Conservation (phyloP, 1,139 yeast genomes). For the Yamadazyma diddensiae region DNA sequence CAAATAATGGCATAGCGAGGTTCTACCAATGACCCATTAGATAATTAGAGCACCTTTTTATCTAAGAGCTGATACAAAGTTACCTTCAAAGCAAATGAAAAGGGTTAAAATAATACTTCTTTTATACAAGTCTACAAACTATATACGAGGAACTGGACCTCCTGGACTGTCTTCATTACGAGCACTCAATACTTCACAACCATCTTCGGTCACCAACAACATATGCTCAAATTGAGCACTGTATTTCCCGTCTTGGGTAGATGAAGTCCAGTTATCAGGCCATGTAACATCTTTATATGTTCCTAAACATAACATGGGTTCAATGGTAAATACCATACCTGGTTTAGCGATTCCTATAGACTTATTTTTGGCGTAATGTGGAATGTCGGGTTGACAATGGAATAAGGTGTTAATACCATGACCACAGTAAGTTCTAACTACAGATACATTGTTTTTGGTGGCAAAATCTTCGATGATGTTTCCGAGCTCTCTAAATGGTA, state of each 20-base stretch:
- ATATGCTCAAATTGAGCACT: conserved; percentile 98
- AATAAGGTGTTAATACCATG: conserved; percentile 88
- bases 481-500: conserved; percentile 84
- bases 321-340: conserved; percentile 96
- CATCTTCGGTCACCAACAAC: conserved; percentile 86
- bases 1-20: too few relatives aligned
- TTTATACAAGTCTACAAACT: too few relatives aligned
- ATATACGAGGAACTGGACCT: conserved; percentile 68
- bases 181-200: conserved; percentile 88
- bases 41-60: too few relatives aligned
- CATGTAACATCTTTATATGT: conserved; percentile 76
- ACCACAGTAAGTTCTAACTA: conserved; percentile 89
- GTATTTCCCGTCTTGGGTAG: conserved; percentile 80
- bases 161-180: conserved; percentile 81
- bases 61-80: too few relatives aligned
- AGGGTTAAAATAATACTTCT: too few relatives aligned
- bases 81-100: too few relatives aligned
- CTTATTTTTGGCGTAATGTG: conserved; percentile 92
- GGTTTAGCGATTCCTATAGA: conserved; percentile 93
- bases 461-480: conserved; percentile 89
- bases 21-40: too few relatives aligned
- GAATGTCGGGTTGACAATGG: conserved; percentile 92
- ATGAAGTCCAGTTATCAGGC: conserved; percentile 99
- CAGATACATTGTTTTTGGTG: conserved; percentile 71
- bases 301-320: conserved; percentile 97